phyloP scores from a whole-genome alignment of 1,139 yeast species.

The Zygosaccharomyces sapae region DNA sequence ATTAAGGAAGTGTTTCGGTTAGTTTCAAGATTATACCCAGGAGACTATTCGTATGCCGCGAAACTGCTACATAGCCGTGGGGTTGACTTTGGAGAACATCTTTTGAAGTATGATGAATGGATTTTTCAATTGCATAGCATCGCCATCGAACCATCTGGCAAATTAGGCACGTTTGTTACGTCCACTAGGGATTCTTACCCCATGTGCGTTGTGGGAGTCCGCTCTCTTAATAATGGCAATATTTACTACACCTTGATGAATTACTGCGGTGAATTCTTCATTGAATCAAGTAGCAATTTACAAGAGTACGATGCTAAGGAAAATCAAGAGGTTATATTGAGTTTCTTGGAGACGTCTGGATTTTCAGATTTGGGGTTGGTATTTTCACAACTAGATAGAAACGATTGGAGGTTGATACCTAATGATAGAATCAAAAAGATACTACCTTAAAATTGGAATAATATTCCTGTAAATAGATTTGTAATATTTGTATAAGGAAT shows the following conservation, averaged over 20 bases:
- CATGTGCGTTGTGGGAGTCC: slow-evolving; percentile 17
- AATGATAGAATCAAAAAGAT: neutral
- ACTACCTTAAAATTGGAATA: neutral
- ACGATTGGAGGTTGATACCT: neutral
- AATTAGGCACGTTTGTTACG: slow-evolving; percentile 14
- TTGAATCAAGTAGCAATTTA: slow-evolving; percentile 14
- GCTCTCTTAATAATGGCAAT: slow-evolving; percentile 9
- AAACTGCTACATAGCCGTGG: slow-evolving; percentile 10
- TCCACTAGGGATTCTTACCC: slow-evolving; percentile 13
- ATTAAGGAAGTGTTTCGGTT: slow-evolving; percentile 12
- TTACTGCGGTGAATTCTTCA: slow-evolving; percentile 18
- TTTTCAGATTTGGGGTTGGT: slow-evolving; percentile 20
- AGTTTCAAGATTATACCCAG: slow-evolving; percentile 12
- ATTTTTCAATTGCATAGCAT: slow-evolving; percentile 14
- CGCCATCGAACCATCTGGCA: slow-evolving; percentile 5
- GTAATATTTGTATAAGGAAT: neutral
- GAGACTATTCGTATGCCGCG: slow-evolving; percentile 8
- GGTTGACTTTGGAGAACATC: slow-evolving; percentile 11
- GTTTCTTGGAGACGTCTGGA: slow-evolving; percentile 13
- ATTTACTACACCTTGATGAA: slow-evolving; percentile 18
- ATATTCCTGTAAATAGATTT: neutral
- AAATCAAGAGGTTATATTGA: slow-evolving; percentile 4
- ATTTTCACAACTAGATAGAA: slow-evolving; percentile 9
- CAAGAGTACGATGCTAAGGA: slow-evolving; percentile 6
- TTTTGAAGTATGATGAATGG: slow-evolving; percentile 13